Conservation (phyloP, 192 early-diverging fungal species). For the Backusella tuberculispora region DNA sequence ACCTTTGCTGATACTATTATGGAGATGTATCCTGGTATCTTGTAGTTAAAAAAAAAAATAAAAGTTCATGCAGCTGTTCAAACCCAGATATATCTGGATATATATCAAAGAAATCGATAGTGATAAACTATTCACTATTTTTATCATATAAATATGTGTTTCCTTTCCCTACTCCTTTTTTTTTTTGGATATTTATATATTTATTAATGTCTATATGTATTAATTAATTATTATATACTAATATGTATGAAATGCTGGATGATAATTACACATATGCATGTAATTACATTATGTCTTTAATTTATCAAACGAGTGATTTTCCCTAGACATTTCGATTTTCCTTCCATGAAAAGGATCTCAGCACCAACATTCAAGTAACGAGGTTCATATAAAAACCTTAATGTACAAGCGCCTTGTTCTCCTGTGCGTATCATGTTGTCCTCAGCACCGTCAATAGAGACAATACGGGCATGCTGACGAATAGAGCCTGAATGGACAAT, state of each 20-base stretch:
- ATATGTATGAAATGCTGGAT: not conserved
- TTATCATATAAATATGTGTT: too few relatives aligned
- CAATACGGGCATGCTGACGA: constrained; percentile 59
- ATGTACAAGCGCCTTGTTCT: constrained; percentile 50
- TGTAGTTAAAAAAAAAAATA: not conserved
- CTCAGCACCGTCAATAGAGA: constrained; percentile 31
- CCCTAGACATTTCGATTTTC: constrained; percentile 71
- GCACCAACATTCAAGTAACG: constrained; percentile 61
- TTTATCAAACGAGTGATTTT: constrained; percentile 52
- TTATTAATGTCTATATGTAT: not conserved
- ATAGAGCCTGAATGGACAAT: constrained; percentile 64
- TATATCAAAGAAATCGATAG: too few relatives aligned
- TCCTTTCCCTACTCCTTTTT: too few relatives aligned
- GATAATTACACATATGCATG: not conserved
- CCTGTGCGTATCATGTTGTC: constrained; percentile 39
- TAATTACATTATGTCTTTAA: not conserved
- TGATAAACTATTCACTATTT: too few relatives aligned
- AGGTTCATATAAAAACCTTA: constrained; percentile 65
- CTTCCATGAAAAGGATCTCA: constrained; percentile 64
- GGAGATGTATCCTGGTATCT: not conserved
- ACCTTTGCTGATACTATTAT: not conserved
- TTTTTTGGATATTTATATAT: too few relatives aligned
- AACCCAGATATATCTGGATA: too few relatives aligned
- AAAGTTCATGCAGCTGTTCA: too few relatives aligned
- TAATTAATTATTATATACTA: not conserved